These are phyloP conservation scores for Gossypioides kirkii DNA, from an alignment of 345 rosid genomes.

Conservation along the genomic window DNA sequence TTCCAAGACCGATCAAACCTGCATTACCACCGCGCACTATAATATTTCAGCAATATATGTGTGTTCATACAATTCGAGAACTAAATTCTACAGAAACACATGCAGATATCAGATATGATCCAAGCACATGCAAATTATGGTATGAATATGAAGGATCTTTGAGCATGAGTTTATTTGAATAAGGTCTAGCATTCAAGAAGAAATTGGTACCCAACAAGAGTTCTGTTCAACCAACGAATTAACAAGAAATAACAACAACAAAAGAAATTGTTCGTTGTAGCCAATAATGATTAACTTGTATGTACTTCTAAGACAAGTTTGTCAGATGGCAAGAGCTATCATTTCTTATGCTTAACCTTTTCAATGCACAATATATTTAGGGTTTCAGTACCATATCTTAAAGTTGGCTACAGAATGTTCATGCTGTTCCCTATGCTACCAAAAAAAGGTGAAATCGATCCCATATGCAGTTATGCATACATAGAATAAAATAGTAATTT, in stretches of 20 bases:
- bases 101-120: too few relatives aligned
- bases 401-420: not conserved
- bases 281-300: not conserved
- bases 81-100: too few relatives aligned
- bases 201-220: not conserved
- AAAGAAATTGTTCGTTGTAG: not conserved
- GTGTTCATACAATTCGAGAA: not conserved
- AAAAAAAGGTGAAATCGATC: not conserved
- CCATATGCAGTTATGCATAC: not conserved
- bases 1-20: conserved; percentile 22
- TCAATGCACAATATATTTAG: not conserved
- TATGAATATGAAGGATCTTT: too few relatives aligned
- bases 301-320: conserved; percentile 16
- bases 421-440: not conserved
- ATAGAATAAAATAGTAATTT: not conserved
- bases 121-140: too few relatives aligned
- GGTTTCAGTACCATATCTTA: not conserved
- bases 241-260: not conserved
- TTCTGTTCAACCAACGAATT: not conserved
- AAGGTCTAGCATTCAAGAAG: not conserved
- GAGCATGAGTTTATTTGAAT: not conserved
- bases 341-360: conserved; percentile 7
- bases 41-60: not conserved
- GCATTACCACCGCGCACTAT: conserved; percentile 10
- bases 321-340: conserved; percentile 1